Evolutionary conservation across 305 asterid species (phyloP), one percentile per base, ranked within the genome.

Genomic region (Striga hermonthica): DNA sequence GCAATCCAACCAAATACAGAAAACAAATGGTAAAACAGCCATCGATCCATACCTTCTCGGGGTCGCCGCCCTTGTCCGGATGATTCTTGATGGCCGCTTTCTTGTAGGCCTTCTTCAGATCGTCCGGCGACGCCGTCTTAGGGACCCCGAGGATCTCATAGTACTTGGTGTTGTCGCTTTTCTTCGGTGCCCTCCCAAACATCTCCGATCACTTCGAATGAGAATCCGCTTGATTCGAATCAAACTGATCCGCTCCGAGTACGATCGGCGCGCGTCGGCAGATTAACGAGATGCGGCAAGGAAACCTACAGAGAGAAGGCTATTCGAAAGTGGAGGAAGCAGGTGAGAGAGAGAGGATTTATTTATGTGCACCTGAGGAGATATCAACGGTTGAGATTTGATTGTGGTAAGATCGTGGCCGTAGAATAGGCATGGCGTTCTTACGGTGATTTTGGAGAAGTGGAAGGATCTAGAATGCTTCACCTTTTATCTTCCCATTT

Each of bases 11-110:
- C 47, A 0, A 11, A 37, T 52, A 0, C 3, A 56, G 9, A 2
- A 4, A 69, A 45, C 4, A 38, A 7, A 57, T 8, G 10, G 47
- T 41, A 41, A 6, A 41, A 54, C 5, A 43, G 35, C 2, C 4
- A n/a, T 0, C 7, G 41, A 60, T 36, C 54, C 1, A 6, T 79
- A 87, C 98, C 91, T 91, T 91, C 68, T 91, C 96, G 4, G 98
- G 98, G 11, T 91, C 96, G 6, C 98, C 96, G 16, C 98, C 96
- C 82, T 91, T 91, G 62, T 88, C 96, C 7, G 96, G 98, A 81
- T 91, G 98, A 61, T 91, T 86, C 72, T 91, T 91, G 41, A 91
- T 91, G 9, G 98, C 98, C 5, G 96, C 91, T 71, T 91, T 88
- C 67, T 74, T 81, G 68, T 91, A 91, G 54, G 96, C 96, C 76